Base-by-base conservation (phyloP, 495 filamentous ascomycete genomes). In the Tuber aestivum region DNA sequence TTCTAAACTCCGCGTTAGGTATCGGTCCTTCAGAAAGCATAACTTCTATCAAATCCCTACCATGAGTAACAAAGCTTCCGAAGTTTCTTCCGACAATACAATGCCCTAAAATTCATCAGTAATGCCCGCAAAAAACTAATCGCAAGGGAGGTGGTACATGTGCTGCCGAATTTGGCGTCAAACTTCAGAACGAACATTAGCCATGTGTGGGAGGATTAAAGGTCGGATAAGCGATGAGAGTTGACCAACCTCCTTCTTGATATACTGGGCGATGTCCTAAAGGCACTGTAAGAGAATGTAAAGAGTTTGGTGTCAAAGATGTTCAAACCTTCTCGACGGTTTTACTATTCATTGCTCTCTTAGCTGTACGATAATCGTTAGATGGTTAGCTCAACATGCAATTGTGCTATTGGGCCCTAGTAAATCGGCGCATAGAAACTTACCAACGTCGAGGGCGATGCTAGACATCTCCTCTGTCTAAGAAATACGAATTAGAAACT, bases 31-130 rank as follows among this genome's bases (percentile, higher is more conserved):
- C 14, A 61, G 1, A 48, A 42, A 41, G 35, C n/a, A 42, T 35
- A 32, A 37, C 40, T 48, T 27, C 16, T 27, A 40, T 37, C 44
- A 45, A 40, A 41, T n/a, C 71, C 88, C 75, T 89, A 97, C 94
- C 95, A 82, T 99, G 95, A 40, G 95, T 99, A 68, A 99, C 96
- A 80, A 97, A 99, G 86, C 95, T 97, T 81, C 95, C 95, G 84
- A 98, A 99, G 87, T 99, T 98, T 74, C 96, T 89, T 61, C 95
- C 95, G 18, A 98, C 95, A 76, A 99, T 97, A 85, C 96, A 98
- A 85, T 99, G 95, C 95, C 95, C 77, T 78, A 38, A 21, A 41
- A 76, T 6, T 7, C 20, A 69, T 71, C 20, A 56, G 65, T 37
- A 41, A 74, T n/a, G 44, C 23, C 97, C 80, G 93, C 97, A 76